Evolutionary conservation across 495 filamentous ascomycete genomes (phyloP).

Genomic region (Aspergillus diversus): DNA sequence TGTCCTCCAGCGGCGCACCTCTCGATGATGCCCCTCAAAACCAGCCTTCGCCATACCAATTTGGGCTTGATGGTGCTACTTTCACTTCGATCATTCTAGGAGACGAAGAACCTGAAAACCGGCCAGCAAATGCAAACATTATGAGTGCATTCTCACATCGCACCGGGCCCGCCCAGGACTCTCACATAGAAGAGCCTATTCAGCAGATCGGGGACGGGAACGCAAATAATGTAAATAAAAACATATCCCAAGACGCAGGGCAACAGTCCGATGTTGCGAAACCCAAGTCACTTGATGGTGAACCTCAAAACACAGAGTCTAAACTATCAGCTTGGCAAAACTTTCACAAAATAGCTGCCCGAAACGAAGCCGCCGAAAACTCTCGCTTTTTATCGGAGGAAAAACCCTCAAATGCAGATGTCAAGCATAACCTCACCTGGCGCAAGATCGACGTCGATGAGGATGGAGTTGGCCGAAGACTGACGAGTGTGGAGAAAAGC

Average conservation of each 20-base stretch:
- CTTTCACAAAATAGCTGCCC: constrained; percentile 33
- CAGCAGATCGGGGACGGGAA: not conserved
- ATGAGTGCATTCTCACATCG: not conserved
- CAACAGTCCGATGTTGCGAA: not conserved
- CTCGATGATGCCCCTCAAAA: not conserved
- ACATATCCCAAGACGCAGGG: not conserved
- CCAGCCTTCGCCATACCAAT: constrained; percentile 10
- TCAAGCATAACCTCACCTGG: constrained; percentile 34
- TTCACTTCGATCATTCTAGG: constrained; percentile 9
- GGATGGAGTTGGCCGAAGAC: constrained; percentile 27
- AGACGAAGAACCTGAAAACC: constrained; percentile 1
- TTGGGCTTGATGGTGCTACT: constrained; percentile 29
- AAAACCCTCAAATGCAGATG: constrained; percentile 2
- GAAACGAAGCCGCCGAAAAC: constrained; percentile 34
- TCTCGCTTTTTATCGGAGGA: constrained; percentile 27
- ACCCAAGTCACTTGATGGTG: not conserved
- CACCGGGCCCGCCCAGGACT: not conserved
- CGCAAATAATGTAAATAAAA: not conserved
- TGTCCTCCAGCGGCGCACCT: not conserved
- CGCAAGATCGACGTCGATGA: constrained; percentile 27
- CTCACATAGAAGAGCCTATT: not conserved
- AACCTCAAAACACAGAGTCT: constrained; percentile 3
- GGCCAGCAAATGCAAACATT: not conserved
- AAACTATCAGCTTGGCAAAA: constrained; percentile 40
- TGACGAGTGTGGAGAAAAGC: constrained; percentile 20